Evolutionary conservation across 371 early-diverging fungal genomes (phyloP).

Genomic region (Mortierella sp.): DNA sequence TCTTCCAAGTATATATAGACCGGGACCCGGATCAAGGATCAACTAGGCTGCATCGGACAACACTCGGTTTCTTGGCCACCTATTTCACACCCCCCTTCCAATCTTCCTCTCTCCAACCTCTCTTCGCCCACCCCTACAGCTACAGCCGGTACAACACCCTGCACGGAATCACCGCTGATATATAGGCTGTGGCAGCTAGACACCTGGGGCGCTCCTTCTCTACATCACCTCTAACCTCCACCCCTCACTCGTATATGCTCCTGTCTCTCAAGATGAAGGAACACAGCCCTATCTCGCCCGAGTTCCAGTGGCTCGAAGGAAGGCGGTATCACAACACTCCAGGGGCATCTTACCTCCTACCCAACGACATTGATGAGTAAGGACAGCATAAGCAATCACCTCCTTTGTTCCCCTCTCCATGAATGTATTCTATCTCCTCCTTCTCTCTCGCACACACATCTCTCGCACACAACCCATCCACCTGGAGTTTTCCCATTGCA

Average conservation of each 20-base stretch:
- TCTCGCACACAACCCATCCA: no score
- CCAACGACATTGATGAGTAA: conserved; percentile 50
- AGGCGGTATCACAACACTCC: conserved; percentile 40
- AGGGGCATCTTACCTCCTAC: conserved; percentile 35
- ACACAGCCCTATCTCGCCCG: conserved; percentile 13
- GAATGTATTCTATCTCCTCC: background rate
- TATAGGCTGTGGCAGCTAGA: no score
- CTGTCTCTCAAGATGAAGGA: conserved; percentile 7
- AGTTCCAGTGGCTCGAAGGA: conserved; percentile 45
- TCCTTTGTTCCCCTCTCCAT: background rate
- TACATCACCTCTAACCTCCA: no score
- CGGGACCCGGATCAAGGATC: background rate
- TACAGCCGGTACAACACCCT: no score
- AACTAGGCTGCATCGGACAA: background rate
- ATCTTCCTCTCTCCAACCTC: conserved; percentile 3
- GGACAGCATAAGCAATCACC: no score
- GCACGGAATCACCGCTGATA: no score
- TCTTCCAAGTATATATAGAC: background rate
- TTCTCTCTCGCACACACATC: background rate
- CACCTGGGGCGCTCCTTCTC: no score
- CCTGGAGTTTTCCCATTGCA: no score
- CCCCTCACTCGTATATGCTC: no score
- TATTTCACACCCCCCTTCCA: no score
- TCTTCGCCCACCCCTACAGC: no score
- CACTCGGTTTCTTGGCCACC: no score